Base-by-base conservation (phyloP, 2,329 filamentous ascomycete genomes). In the Neofusicoccum parvum region DNA sequence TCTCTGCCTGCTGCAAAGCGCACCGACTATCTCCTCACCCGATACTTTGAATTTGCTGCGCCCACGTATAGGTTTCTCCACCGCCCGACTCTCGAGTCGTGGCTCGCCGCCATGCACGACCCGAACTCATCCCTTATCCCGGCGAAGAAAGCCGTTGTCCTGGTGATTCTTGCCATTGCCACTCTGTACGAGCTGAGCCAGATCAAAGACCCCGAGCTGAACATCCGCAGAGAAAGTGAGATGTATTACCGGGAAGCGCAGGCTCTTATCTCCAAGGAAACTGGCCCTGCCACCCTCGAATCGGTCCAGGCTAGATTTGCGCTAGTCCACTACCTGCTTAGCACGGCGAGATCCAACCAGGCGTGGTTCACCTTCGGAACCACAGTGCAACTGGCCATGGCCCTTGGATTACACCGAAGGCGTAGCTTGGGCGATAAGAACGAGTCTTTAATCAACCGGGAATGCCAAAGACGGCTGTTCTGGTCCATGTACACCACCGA, bases 401-500 rank as follows among this genome's bases (percentile, higher is more conserved):
- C 76, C 3, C 76, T 85, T 1, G 74, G 70, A 9, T 68, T 76
- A 1, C 41, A 72, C 2, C 56, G 70, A 9, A 37, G 51, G 34
- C 62, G 51, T 11, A 36, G 27, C 23, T 12, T 51, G 46, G 46
- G 46, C 15, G 51, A 48, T 6, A 53, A 39, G 32, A 34, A 14
- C 15, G 46, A 37, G 46, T 63, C 60, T 2, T 50, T 65, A 51
- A 79, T 83, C 9, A 73, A 80, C 3, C 73, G 75, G 0, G 85
- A 89, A 66, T 84, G 85, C 48, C 80, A 84, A 0, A 85, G 85
- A 65, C 79, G 87, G 7, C 81, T 86, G 0, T 89, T 90, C 62
- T 89, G 87, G 87, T 83, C 83, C 3, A 83, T 85, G 0, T 90
- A 89, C 69, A 85, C 83, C 0, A 75, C 89, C 1, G 87, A 90